Conservation (phyloP, 2,329 filamentous ascomycete species). For the Aureobasidium zeae region DNA sequence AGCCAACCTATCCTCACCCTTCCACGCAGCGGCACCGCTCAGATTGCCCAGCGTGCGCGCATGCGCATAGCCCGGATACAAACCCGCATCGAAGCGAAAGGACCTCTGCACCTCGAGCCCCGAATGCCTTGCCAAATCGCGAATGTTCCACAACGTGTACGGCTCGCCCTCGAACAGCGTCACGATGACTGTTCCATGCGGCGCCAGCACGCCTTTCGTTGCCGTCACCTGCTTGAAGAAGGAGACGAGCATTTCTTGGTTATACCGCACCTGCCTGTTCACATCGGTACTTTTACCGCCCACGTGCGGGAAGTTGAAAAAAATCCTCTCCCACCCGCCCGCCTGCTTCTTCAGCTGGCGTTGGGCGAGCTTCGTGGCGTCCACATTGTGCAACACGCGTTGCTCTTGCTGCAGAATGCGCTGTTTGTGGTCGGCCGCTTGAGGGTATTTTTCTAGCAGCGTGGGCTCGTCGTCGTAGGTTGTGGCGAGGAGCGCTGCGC, state of each 20-base stretch:
- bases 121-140: slow-evolving; percentile 71
- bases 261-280: slow-evolving; percentile 85
- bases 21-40: slow-evolving; percentile 38
- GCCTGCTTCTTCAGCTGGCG: slow-evolving; percentile 36
- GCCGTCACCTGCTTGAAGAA: slow-evolving; percentile 46
- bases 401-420: slow-evolving; percentile 41
- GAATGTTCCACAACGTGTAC: slow-evolving; percentile 91
- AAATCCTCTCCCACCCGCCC: slow-evolving; percentile 59
- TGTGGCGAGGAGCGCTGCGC: slow-evolving; percentile 59
- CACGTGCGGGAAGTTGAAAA: slow-evolving; percentile 97
- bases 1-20: slow-evolving; percentile 39
- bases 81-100: slow-evolving; percentile 56
- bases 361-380: slow-evolving; percentile 52
- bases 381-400: slow-evolving; percentile 51
- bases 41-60: slow-evolving; percentile 59
- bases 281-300: slow-evolving; percentile 88
- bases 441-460: slow-evolving; percentile 58
- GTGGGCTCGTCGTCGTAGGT: slow-evolving; percentile 53
- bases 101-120: slow-evolving; percentile 62
- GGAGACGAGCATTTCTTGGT: slow-evolving; percentile 47
- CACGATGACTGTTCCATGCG: slow-evolving; percentile 58
- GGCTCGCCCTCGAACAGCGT: slow-evolving; percentile 90
- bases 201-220: slow-evolving; percentile 46
- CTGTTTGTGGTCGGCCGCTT: slow-evolving; percentile 51
- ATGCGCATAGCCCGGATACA: slow-evolving; percentile 67